Conservation (phyloP, 2,329 filamentous ascomycete genomes). For the Helotiales sp. region DNA sequence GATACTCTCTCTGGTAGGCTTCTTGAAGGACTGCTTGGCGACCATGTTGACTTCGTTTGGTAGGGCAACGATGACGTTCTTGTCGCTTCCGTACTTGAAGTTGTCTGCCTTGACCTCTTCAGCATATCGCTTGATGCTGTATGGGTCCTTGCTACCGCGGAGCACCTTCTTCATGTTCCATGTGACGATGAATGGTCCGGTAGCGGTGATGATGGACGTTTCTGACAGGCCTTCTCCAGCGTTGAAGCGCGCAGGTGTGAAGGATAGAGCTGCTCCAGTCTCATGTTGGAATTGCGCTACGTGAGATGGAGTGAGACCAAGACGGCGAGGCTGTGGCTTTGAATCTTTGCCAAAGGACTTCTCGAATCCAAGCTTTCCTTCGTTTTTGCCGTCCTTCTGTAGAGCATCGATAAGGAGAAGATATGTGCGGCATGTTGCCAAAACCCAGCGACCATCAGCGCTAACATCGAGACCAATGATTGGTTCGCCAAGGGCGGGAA, state of each 20-base stretch:
- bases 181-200: slow-evolving; percentile 94
- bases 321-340: slow-evolving; percentile 90
- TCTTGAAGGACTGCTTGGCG: slow-evolving; percentile 80
- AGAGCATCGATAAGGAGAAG: slow-evolving; percentile 89
- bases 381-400: slow-evolving; percentile 93
- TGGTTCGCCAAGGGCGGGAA: slow-evolving; percentile 91
- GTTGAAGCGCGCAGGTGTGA: slow-evolving; percentile 94
- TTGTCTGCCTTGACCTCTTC: slow-evolving; percentile 98
- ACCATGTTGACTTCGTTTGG: slow-evolving; percentile 99
- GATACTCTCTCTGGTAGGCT: slow-evolving; percentile 92
- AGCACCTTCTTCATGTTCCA: slow-evolving; percentile 95
- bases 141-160: slow-evolving; percentile 80
- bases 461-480: slow-evolving; percentile 96
- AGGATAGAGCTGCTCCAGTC: slow-evolving; percentile 82
- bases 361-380: slow-evolving; percentile 97
- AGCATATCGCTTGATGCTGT: slow-evolving; percentile 94
- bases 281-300: slow-evolving; percentile 98
- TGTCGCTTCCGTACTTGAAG: slow-evolving; percentile 95
- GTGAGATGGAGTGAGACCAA: slow-evolving; percentile 87
- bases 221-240: slow-evolving; percentile 80
- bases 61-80: slow-evolving; percentile 96
- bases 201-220: slow-evolving; percentile 95
- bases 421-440: slow-evolving; percentile 93
- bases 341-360: slow-evolving; percentile 88
- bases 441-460: slow-evolving; percentile 92